phyloP scores from a whole-genome alignment of 495 filamentous ascomycete genomes.

The Umbilicaria muhlenbergii region DNA sequence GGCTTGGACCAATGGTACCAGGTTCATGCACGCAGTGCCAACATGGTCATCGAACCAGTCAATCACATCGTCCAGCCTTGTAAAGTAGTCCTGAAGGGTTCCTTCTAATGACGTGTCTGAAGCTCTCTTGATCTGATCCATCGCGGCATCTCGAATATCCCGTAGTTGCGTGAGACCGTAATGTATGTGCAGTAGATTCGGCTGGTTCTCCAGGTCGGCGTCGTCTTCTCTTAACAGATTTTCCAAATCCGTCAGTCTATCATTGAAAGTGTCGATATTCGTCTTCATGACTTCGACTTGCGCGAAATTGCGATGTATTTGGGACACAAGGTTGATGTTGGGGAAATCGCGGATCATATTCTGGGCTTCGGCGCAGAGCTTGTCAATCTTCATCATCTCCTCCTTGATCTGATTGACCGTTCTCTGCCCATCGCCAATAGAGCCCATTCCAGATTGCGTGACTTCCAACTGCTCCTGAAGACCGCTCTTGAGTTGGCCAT shows the following conservation, averaged over 20 bases:
- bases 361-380: slow-evolving; percentile 89
- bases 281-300: slow-evolving; percentile 83
- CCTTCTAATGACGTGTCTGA: slow-evolving; percentile 55
- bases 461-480: slow-evolving; percentile 82
- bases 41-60: slow-evolving; percentile 94
- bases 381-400: slow-evolving; percentile 97
- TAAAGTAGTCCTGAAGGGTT: slow-evolving; percentile 79
- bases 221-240: slow-evolving; percentile 67
- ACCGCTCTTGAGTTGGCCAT: slow-evolving; percentile 73
- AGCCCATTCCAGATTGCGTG: slow-evolving; percentile 78
- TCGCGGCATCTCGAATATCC: slow-evolving; percentile 87
- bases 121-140: slow-evolving; percentile 77
- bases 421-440: slow-evolving; percentile 73
- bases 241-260: slow-evolving; percentile 57
- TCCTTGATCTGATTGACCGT: slow-evolving; percentile 82
- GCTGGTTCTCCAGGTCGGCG: slow-evolving; percentile 73
- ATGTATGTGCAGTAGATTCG: slow-evolving; percentile 75
- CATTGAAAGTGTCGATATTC: slow-evolving; percentile 72
- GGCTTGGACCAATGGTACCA: slow-evolving; percentile 69
- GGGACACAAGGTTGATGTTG: slow-evolving; percentile 83
- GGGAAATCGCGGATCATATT: slow-evolving; percentile 94
- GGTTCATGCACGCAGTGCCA: slow-evolving; percentile 69
- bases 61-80: slow-evolving; percentile 70
- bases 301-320: slow-evolving; percentile 87
- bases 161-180: slow-evolving; percentile 81